Evolutionary conservation across 2,329 filamentous ascomycete species (phyloP).

Genomic region (Arthroderma uncinatum): DNA sequence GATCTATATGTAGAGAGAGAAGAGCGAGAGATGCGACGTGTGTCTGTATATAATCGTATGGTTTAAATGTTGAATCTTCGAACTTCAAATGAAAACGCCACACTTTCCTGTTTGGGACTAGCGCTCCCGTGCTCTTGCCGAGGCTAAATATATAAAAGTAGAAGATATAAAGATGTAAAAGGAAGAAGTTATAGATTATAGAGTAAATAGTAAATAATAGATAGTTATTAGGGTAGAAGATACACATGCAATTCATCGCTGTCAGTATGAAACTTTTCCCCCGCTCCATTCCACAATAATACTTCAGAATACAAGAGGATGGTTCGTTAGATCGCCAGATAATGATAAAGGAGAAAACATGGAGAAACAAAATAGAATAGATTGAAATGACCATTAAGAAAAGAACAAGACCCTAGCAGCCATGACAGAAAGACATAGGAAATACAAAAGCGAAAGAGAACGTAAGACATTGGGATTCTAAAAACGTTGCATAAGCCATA

Average conservation of each 20-base stretch:
- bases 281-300: background rate
- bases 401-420: background rate
- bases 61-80: background rate
- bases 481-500: background rate
- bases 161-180: background rate
- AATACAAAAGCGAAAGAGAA: background rate
- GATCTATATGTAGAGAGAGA: background rate
- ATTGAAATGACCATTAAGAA: background rate
- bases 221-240: background rate
- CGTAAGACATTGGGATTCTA: background rate
- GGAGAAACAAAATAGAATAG: background rate
- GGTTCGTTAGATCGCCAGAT: background rate
- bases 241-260: constrained; percentile 1
- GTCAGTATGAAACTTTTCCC: constrained; percentile 1
- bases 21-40: too few relatives aligned
- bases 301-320: constrained; percentile 2
- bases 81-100: background rate
- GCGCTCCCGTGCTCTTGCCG: background rate
- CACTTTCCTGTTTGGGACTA: background rate
- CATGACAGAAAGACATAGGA: background rate
- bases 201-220: background rate
- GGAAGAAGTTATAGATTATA: background rate
- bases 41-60: background rate
- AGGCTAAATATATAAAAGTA: background rate
- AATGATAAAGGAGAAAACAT: background rate